A percentile compares a stretch with the other conserved stretches of the same genome.
Evolutionary conservation across 1,284 basidiomycete genomes (phyloP).

Genomic region (Ustilago lituana): DNA sequence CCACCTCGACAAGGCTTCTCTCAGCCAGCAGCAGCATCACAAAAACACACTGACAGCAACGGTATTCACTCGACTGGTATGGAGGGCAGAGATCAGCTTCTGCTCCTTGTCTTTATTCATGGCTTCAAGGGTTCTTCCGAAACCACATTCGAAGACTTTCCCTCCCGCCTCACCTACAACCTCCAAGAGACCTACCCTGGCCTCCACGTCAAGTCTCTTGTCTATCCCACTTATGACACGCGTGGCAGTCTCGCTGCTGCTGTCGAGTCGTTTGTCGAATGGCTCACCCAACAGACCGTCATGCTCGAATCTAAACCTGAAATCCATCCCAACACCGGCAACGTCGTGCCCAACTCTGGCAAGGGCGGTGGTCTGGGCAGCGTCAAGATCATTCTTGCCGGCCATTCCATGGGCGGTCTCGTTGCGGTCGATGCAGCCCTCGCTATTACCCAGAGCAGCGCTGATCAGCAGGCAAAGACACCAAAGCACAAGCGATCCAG

Average conservation of each 20-base stretch:
- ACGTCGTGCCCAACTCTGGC: constrained; percentile 31
- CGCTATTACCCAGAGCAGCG: constrained; percentile 25
- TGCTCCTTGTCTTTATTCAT: constrained; percentile 57
- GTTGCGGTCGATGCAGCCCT: constrained; percentile 84
- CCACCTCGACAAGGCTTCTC: constrained; percentile 18
- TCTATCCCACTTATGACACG: constrained; percentile 91
- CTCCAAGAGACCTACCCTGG: constrained; percentile 71
- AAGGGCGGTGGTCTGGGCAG: constrained; percentile 54
- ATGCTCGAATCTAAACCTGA: constrained; percentile 75
- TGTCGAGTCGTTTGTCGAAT: constrained; percentile 45
- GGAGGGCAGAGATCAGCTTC: constrained; percentile 34
- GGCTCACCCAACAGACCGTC: constrained; percentile 77
- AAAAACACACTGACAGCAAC: background rate
- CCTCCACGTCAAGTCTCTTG: constrained; percentile 75
- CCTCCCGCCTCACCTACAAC: constrained; percentile 79
- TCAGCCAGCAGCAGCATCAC: background rate
- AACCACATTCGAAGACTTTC: constrained; percentile 79
- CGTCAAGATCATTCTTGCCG: constrained; percentile 81
- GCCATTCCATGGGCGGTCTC: constrained; percentile 74
- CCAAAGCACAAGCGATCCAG: constrained; percentile 22
- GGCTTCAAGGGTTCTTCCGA: constrained; percentile 77
- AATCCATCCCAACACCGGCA: constrained; percentile 29
- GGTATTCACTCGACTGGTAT: constrained; percentile 32
- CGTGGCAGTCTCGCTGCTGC: constrained; percentile 61
- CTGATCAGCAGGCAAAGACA: constrained; percentile 11